Conservation (phyloP, 371 early-diverging fungal species). For the Mucor piriformis region DNA sequence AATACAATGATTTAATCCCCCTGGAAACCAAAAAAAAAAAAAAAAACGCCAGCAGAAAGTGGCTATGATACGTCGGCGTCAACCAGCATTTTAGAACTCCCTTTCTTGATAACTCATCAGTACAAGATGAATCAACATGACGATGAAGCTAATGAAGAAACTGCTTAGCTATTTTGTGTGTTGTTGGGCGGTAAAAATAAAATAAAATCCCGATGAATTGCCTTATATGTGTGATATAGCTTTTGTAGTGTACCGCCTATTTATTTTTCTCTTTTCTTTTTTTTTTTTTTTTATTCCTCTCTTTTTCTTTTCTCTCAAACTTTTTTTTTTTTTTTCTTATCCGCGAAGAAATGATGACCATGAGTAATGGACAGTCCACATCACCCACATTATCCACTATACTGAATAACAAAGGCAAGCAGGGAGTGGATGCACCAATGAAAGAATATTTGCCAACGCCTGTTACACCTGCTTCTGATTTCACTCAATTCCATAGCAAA, state of each 20-base stretch:
- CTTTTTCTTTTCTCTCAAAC: conserved; percentile 4
- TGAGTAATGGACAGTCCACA: background rate
- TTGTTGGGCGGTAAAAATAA: too few species aligned
- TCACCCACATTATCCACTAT: conserved; percentile 8
- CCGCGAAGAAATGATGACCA: background rate
- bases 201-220: background rate
- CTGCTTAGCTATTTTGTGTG: background rate
- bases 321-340: conserved; percentile 6
- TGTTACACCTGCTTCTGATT: conserved; percentile 30
- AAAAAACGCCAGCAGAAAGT: too few species aligned
- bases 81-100: too few species aligned
- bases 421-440: conserved; percentile 20
- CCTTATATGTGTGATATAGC: too few species aligned
- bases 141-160: too few species aligned
- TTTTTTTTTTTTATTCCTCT: background rate
- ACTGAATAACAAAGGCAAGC: conserved; percentile 6
- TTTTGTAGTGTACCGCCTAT: too few species aligned
- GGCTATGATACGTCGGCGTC: too few species aligned
- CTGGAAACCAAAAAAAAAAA: too few species aligned
- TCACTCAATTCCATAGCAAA: conserved; percentile 21
- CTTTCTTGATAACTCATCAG: too few species aligned
- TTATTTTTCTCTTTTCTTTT: conserved; percentile 1
- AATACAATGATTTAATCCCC: too few species aligned
- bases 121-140: too few species aligned
- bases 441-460: conserved; percentile 34